phyloP scores from a whole-genome alignment of 1,284 basidiomycete genomes.

The Kalmanozyma brasiliensis region DNA sequence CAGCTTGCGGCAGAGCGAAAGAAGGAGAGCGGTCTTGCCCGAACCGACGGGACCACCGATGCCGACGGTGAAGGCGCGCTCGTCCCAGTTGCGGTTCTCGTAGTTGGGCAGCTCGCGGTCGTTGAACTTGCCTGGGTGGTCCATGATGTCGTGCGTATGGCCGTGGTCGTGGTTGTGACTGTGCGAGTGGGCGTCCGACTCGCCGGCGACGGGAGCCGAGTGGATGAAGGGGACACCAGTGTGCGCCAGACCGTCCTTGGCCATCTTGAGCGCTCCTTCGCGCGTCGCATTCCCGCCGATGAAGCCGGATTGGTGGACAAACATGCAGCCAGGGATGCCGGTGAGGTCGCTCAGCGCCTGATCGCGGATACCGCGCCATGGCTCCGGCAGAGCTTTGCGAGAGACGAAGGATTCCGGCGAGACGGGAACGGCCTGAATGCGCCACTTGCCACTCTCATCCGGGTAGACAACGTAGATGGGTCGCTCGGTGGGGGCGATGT shows the following conservation, averaged over 20 bases:
- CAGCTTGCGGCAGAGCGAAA: constrained; percentile 87
- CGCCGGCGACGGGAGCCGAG: constrained; percentile 19
- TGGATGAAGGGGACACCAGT: constrained; percentile 31
- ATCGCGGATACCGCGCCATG: constrained; percentile 91
- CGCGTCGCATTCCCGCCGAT: constrained; percentile 92
- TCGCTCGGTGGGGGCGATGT: constrained; percentile 70
- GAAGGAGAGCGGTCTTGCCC: constrained; percentile 93
- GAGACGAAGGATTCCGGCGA: constrained; percentile 86
- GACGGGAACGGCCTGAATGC: constrained; percentile 90
- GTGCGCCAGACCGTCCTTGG: constrained; percentile 73
- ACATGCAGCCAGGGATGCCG: constrained; percentile 83
- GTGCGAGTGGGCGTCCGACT: constrained; percentile 35
- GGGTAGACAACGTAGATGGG: constrained; percentile 88
- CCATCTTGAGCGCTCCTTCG: constrained; percentile 85
- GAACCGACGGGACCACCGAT: constrained; percentile 96
- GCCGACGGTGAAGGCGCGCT: constrained; percentile 94
- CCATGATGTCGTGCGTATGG: constrained; percentile 59
- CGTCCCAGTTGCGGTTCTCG: constrained; percentile 82
- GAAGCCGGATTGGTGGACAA: constrained; percentile 94
- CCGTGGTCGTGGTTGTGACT: constrained; percentile 59
- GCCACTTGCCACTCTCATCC: constrained; percentile 81
- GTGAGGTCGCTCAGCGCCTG: constrained; percentile 78
- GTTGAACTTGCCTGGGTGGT: constrained; percentile 80
- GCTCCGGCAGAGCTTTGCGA: constrained; percentile 89
- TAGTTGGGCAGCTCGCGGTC: constrained; percentile 94